Percentiles rank a stretch among this genome's conserved stretches.
phyloP scores from a whole-genome alignment of 345 rosid genomes.

The Stellera chamaejasme region DNA sequence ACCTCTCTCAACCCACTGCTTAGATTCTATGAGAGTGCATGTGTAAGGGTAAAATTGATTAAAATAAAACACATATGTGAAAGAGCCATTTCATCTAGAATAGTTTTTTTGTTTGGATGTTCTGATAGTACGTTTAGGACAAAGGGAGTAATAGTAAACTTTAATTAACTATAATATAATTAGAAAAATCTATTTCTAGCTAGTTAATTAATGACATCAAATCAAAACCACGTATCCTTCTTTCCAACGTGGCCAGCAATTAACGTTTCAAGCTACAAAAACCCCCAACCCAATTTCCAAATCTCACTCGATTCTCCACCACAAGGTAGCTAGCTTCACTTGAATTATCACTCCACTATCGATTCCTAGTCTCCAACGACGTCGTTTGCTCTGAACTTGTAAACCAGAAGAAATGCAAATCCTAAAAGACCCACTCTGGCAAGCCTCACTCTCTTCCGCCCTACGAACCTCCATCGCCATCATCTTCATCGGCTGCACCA shows the following conservation, averaged over 20 bases:
- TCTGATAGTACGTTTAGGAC: too few relatives aligned
- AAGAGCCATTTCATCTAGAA: too few relatives aligned
- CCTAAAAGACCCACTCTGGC: constrained; percentile 32
- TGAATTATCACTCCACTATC: neutral
- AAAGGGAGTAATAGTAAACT: too few relatives aligned
- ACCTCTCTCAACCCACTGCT: too few relatives aligned
- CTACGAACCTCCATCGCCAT: constrained; percentile 75
- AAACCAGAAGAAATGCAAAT: constrained; percentile 10
- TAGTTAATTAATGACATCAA: too few relatives aligned
- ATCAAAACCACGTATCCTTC: too few relatives aligned
- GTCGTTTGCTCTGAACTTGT: neutral
- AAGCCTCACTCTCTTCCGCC: constrained; percentile 52
- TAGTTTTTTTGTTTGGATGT: too few relatives aligned
- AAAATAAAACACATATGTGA: too few relatives aligned
- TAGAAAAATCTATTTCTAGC: too few relatives aligned
- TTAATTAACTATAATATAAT: too few relatives aligned
- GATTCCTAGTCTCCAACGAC: neutral
- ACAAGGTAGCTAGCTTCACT: neutral
- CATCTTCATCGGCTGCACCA: constrained; percentile 49
- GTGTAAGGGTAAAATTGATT: too few relatives aligned
- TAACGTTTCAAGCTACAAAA: constrained; percentile 2
- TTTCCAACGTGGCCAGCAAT: neutral
- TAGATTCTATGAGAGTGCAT: too few relatives aligned
- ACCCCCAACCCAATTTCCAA: constrained; percentile 1
- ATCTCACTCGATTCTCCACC: constrained; percentile 2